Percentiles rank a stretch among this genome's conserved stretches.
Conservation (phyloP, 2,329 filamentous ascomycete genomes). For the Furcasterigmium furcatum region DNA sequence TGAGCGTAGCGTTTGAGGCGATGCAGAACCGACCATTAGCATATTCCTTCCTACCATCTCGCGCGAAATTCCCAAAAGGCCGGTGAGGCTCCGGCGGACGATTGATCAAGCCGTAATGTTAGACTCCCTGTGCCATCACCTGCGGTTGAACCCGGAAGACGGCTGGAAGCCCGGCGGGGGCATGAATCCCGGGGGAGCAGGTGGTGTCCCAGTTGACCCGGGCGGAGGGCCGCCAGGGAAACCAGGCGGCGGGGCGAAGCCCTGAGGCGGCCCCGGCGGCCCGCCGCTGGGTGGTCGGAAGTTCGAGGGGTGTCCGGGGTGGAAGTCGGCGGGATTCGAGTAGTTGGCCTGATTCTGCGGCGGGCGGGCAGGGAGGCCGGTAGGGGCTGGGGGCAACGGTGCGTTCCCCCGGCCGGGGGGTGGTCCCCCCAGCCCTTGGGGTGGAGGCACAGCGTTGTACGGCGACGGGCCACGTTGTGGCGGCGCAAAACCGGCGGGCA, state of each 20-base stretch:
- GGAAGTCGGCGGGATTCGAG: slow-evolving; percentile 45
- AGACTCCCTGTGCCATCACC: slow-evolving; percentile 25
- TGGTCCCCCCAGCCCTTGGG: slow-evolving; percentile 5
- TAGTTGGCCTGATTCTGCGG: slow-evolving; percentile 42
- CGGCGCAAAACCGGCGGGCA: slow-evolving; percentile 32
- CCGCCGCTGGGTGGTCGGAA: slow-evolving; percentile 30
- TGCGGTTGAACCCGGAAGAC: slow-evolving; percentile 18
- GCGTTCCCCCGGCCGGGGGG: slow-evolving; percentile 19
- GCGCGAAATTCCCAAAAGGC: too few species aligned
- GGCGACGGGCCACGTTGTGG: slow-evolving; percentile 28
- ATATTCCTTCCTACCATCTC: too few species aligned
- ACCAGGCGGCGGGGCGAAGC: slow-evolving; percentile 37
- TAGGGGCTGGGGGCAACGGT: slow-evolving; percentile 44
- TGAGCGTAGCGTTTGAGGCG: neutral
- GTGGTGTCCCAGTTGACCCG: slow-evolving; percentile 21
- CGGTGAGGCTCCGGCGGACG: too few species aligned
- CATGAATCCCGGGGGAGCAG: slow-evolving; percentile 38
- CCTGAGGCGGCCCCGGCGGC: slow-evolving; percentile 33
- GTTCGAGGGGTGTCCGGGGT: slow-evolving; percentile 32
- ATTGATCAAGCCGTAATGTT: too few species aligned
- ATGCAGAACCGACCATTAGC: slow-evolving; percentile 1
- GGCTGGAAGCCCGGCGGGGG: slow-evolving; percentile 39
- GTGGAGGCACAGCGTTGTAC: slow-evolving; percentile 20
- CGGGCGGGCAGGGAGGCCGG: slow-evolving; percentile 47
- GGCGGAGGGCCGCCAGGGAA: slow-evolving; percentile 38